Conservation (phyloP, 768 basidiomycete species). For the Epithele typhae region DNA sequence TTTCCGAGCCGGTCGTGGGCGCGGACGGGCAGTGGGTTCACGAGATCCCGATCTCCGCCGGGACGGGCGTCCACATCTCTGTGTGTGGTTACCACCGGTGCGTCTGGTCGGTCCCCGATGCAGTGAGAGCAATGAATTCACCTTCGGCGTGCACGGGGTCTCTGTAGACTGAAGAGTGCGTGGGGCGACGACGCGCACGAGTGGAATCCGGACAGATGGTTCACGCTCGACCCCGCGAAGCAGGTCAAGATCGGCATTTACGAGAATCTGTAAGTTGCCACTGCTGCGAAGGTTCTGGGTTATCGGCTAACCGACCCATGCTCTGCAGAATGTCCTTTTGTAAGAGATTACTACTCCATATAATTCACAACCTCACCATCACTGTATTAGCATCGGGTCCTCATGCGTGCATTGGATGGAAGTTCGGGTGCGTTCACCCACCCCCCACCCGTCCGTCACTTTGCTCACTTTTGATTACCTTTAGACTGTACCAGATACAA, state of each 20-base stretch:
- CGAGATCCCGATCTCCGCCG: slow-evolving; percentile 32
- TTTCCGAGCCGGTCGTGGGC: slow-evolving; percentile 26
- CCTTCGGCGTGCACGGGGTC: background rate
- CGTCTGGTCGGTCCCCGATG: background rate
- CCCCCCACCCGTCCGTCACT: background rate
- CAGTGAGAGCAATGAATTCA: background rate
- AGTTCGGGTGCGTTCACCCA: no score
- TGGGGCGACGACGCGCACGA: slow-evolving; percentile 13
- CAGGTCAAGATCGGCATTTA: slow-evolving; percentile 13
- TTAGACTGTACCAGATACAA: slow-evolving; percentile 27
- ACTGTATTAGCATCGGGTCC: slow-evolving; percentile 6
- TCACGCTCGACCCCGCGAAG: slow-evolving; percentile 1
- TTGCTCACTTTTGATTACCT: background rate
- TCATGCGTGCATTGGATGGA: slow-evolving; percentile 15
- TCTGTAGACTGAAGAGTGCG: background rate
- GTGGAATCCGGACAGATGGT: slow-evolving; percentile 13
- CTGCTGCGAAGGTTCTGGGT: slow-evolving; percentile 8
- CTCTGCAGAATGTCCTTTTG: no score
- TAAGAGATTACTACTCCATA: no score
- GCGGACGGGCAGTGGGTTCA: slow-evolving; percentile 20
- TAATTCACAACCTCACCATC: background rate
- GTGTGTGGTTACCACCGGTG: slow-evolving; percentile 9
- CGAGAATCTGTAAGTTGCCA: slow-evolving; percentile 10
- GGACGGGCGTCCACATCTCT: slow-evolving; percentile 16
- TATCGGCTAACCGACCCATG: slow-evolving; percentile 1